A percentile compares a stretch with the other conserved stretches of the same genome.
Conservation (phyloP, 129 eudicot genomes). For the Scalesia atractyloides region DNA sequence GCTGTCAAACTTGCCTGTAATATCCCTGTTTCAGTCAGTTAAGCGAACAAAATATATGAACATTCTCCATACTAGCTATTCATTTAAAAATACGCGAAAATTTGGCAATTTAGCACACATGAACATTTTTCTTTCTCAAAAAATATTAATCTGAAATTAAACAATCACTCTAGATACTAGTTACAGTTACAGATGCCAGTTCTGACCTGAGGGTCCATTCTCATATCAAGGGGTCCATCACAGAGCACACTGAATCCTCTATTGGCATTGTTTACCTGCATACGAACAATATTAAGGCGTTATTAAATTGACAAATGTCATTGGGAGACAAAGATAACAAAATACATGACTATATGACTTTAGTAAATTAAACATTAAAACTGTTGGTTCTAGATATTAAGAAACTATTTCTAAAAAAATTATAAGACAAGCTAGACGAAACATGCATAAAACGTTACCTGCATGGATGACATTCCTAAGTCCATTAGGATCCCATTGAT, state of each 20-base stretch:
- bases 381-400: neutral
- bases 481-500: slow-evolving; percentile 90
- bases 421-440: slow-evolving; percentile 13
- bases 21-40: slow-evolving; percentile 66
- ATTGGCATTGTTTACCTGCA: slow-evolving; percentile 82
- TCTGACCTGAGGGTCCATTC: slow-evolving; percentile 93
- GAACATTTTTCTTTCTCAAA: neutral
- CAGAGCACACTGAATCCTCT: slow-evolving; percentile 91
- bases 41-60: slow-evolving; percentile 40
- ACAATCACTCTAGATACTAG: neutral
- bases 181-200: slow-evolving; percentile 6
- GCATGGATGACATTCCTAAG: slow-evolving; percentile 99
- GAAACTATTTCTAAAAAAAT: neutral
- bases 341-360: neutral
- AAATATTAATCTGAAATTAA: neutral
- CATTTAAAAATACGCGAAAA: neutral
- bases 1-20: slow-evolving; percentile 92
- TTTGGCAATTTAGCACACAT: neutral
- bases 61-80: slow-evolving; percentile 13
- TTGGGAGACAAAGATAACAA: neutral
- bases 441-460: slow-evolving; percentile 42
- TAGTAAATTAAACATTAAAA: slow-evolving; percentile 1
- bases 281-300: neutral
- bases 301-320: neutral
- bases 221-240: slow-evolving; percentile 97